Evolutionary conservation across 2,329 filamentous ascomycete species (phyloP), one percentile per base, ranked within the genome.

Genomic region (Phoma herbarum): DNA sequence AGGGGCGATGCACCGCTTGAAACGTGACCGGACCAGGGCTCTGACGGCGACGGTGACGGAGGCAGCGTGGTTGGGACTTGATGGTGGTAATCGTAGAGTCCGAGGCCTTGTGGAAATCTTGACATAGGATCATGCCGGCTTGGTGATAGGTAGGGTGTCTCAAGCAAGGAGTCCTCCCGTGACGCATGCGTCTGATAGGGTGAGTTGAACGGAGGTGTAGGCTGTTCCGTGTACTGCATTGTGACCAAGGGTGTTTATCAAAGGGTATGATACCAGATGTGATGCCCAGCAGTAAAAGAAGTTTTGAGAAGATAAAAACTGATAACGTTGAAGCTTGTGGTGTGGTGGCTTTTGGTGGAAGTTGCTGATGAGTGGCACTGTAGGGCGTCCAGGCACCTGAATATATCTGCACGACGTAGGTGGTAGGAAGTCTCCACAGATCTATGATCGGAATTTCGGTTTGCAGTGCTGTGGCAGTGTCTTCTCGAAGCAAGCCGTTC

Each of bases 141-240:
- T 52, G 76, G 74, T 23, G 75, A 77, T 37, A 75, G 73, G 60
- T 77, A 78, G 33, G 70, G 66, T 26, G 73, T 67, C 31, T 76
- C 71, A 22, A 73, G 60, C 39, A 76, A 51, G 18, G 71, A 60
- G 20, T 58, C 54, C 16, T 64, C 46, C 51, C 63, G 68, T 46
- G 73, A 64, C 33, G 65, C 60, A 59, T 72, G 70, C 49, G 72
- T 70, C 61, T 76, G 73, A 56, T 75, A 75, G 37, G 73, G 74
- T 35, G 75, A 75, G 50, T 75, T 74, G 65, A 74, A 73, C 33
- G 72, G 69, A 60, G 76, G 70, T 44, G 70, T 73, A 29, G 68
- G 66, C 35, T 75, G 74, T 49, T 71, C 72, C 31, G 69, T 54
- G 49, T 73, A 70, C 35, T 62, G 61, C 68, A 73, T 67, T 55